These are phyloP conservation scores for Bolboschoenus planiculmis DNA, from an alignment of 176 grass and related monocot genomes.

Conservation along the genomic window DNA sequence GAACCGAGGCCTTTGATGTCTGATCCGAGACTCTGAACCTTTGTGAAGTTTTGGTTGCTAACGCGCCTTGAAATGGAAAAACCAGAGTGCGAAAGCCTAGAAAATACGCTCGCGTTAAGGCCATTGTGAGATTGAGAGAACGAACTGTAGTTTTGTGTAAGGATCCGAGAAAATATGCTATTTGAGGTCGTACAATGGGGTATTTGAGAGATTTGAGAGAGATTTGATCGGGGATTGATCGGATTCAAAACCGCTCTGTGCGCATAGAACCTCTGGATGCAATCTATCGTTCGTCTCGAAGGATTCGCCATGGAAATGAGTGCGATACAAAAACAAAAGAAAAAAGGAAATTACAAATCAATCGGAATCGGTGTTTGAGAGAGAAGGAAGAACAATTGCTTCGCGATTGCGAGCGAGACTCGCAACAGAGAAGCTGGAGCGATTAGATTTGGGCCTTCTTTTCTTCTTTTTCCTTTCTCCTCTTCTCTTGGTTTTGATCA, in stretches of 20 bases:
- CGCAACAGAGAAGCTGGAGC: not conserved
- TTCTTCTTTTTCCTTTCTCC: not conserved
- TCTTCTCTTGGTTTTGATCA: too few species aligned
- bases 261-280: constrained; percentile 27
- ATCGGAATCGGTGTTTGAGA: not conserved
- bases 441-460: not conserved
- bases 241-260: constrained; percentile 4
- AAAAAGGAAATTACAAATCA: not conserved
- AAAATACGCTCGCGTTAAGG: not conserved
- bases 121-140: constrained; percentile 9
- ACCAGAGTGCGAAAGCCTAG: not conserved
- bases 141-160: constrained; percentile 14
- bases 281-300: constrained; percentile 25
- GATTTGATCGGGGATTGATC: not conserved
- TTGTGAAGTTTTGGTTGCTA: not conserved
- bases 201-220: constrained; percentile 21
- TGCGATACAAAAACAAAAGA: not conserved
- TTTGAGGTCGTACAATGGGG: constrained; percentile 5
- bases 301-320: constrained; percentile 37
- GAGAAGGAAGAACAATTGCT: not conserved
- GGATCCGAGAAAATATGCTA: constrained; percentile 8
- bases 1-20: constrained; percentile 51
- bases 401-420: too few species aligned
- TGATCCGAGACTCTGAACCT: constrained; percentile 39
- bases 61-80: constrained; percentile 19